These are phyloP conservation scores for Pelargonium exstipulatum DNA, from an alignment of 441 rosid genomes.

Conservation along the genomic window DNA sequence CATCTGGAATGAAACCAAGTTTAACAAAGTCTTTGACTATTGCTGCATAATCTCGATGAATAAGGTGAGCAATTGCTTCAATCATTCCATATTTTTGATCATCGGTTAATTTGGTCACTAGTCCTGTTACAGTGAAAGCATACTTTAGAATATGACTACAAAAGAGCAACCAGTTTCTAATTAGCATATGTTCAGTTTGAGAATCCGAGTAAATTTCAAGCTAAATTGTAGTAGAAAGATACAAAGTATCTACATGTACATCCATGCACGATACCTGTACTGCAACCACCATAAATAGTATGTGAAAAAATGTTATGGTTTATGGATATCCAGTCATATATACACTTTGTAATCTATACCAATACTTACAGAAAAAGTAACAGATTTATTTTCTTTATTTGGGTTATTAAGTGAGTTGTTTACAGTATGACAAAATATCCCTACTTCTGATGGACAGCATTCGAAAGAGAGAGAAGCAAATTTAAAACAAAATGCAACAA, in stretches of 20 bases:
- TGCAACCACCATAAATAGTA: background rate
- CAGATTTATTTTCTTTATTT: no score
- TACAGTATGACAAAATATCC: no score
- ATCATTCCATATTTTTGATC: slow-evolving; percentile 99
- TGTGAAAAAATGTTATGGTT: background rate
- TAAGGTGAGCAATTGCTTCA: slow-evolving; percentile 95
- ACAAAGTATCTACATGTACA: background rate
- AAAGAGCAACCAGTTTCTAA: background rate
- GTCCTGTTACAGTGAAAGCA: slow-evolving; percentile 45
- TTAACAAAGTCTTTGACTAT: slow-evolving; percentile 94
- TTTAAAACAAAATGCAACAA: background rate
- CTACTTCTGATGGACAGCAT: no score
- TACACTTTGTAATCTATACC: background rate
- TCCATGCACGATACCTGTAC: background rate
- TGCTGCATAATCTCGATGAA: slow-evolving; percentile 84
- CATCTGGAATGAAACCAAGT: slow-evolving; percentile 90
- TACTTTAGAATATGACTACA: slow-evolving; percentile 17
- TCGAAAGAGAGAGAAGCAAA: background rate
- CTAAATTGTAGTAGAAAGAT: background rate
- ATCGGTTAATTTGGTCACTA: slow-evolving; percentile 86
- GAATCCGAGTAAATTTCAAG: background rate
- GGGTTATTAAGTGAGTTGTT: no score
- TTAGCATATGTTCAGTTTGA: background rate
- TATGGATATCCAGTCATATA: background rate
- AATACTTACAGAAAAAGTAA: background rate